Conservation (phyloP, 2,329 filamentous ascomycete species). For the Domatiomyces globalis region DNA sequence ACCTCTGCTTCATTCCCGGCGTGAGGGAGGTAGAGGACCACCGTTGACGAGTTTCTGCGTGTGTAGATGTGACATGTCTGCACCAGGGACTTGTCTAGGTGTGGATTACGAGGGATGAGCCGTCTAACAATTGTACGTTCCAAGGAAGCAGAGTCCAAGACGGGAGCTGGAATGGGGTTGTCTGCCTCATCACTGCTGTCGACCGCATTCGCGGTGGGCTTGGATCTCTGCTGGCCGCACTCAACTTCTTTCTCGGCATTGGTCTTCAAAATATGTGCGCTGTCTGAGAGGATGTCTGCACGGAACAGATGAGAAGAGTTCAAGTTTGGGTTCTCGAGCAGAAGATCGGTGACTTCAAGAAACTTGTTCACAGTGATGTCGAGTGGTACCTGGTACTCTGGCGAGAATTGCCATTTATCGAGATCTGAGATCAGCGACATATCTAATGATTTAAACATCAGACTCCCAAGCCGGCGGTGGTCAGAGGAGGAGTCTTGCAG, state of each 20-base stretch:
- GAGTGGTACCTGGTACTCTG: background rate
- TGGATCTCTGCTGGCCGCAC: slow-evolving; percentile 1
- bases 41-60: background rate
- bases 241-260: slow-evolving; percentile 22
- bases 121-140: slow-evolving; percentile 57
- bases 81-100: slow-evolving; percentile 57
- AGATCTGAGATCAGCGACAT: background rate
- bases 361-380: slow-evolving; percentile 42
- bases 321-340: slow-evolving; percentile 42
- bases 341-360: slow-evolving; percentile 36
- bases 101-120: slow-evolving; percentile 68
- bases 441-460: background rate
- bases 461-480: no score
- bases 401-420: background rate
- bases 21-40: slow-evolving; percentile 72
- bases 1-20: slow-evolving; percentile 45
- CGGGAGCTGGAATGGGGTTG: slow-evolving; percentile 11
- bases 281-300: slow-evolving; percentile 47
- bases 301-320: slow-evolving; percentile 46
- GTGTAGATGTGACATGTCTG: slow-evolving; percentile 69
- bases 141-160: slow-evolving; percentile 26
- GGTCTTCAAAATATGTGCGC: slow-evolving; percentile 26
- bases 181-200: background rate
- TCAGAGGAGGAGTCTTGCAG: no score
- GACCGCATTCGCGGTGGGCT: background rate